Evolutionary conservation across 352 stramenopile species (phyloP), one percentile per base, ranked within the genome.

Genomic region (Phytophthora colocasiae): DNA sequence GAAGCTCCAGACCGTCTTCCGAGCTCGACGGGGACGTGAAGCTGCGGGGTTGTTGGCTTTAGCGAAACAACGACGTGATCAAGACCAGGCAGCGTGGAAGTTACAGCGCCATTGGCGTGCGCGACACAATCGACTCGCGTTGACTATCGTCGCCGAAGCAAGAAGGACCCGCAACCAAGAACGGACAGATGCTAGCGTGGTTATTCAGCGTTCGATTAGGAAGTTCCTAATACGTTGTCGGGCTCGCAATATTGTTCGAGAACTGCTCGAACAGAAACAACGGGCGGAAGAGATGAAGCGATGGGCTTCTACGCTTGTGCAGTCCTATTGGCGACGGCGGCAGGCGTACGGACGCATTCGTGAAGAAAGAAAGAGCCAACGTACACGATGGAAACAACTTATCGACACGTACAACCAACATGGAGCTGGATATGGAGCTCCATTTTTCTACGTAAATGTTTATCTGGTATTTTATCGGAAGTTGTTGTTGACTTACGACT

Each of bases 311-410:
- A 91, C 81, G 6, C 55, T 91, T 19, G 81, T 95, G n/a, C 86
- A 95, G 51, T 67, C 71, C 0, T 77, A 91, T 50, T 95, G 80
- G 81, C 74, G 86, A 38, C 69, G 83, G 9, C 45, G 64, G 6
- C 54, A 83, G 53, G 86, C 84, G 0, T 64, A 69, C 24, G 48
- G 24, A 31, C 64, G 76, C 38, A 46, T 89, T 47, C 58, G 67
- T 22, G 57, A 64, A 0, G 69, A 79, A 15, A 76, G 87, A 19
- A 63, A 58, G 0, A 56, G 52, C 2, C 81, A 82, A 40, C 76
- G 83, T 17, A 84, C 82, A 22, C 78, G 91, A 34, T 98, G 95
- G 95, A 98, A 98, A 75, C 85, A 97, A 43, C 87, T 98, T 52
- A 75, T 95, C 38, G 91, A 97, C 54, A 84, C 85, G 2, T 80